Base-by-base conservation (phyloP, 2,329 filamentous ascomycete genomes). In the Dactylellina drechsleri region DNA sequence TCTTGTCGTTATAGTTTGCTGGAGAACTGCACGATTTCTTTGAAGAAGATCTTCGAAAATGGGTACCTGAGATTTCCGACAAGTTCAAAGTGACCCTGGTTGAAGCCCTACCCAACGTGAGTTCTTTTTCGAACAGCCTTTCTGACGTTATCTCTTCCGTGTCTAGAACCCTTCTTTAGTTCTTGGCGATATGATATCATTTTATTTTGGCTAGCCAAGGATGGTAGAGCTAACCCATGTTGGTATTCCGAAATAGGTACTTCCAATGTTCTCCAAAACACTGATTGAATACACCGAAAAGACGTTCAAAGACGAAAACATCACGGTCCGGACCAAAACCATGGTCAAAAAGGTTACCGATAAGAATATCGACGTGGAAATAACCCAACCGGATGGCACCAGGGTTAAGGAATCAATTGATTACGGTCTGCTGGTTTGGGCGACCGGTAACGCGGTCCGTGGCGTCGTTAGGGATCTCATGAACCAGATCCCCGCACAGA, bases 1-100 rank as follows among this genome's bases (percentile, higher is more conserved):
- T 64, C 71, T 67, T 58, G 71, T 47, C 61, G 6, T 8, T 60
- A 54, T 65, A 99, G 84, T 99, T 99, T 81, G 95, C 95, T 77
- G 95, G 93, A 83, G 95, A 99, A 85, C 89, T 99, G 66, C 93
- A 97, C 83, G 95, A 99, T 83, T 99, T 99, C 85, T 98, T 99
- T 85, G 92, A 97, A 83, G 90, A 96, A 80, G 95, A 99, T 83
- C 90, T 99, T 83, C 93, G 92, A 87, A 98, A 97, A 85, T 93
- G 96, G 87, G 91, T 99, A 78, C 96, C 96, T 53, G 93, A 97
- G 77, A 97, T 99, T 83, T 89, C 90, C 82, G 89, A 93, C 80
- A 92, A 93, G 83, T 98, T 99, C 89, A 92, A 93, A 83, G 94
- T 99, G 78, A 99, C 95, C 71, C 89, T 99, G 56, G 94, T 99